A percentile compares a stretch with the other conserved stretches of the same genome.
These are phyloP conservation scores for Amorphotheca resinae DNA, from an alignment of 495 filamentous ascomycete genomes.

Conservation along the genomic window DNA sequence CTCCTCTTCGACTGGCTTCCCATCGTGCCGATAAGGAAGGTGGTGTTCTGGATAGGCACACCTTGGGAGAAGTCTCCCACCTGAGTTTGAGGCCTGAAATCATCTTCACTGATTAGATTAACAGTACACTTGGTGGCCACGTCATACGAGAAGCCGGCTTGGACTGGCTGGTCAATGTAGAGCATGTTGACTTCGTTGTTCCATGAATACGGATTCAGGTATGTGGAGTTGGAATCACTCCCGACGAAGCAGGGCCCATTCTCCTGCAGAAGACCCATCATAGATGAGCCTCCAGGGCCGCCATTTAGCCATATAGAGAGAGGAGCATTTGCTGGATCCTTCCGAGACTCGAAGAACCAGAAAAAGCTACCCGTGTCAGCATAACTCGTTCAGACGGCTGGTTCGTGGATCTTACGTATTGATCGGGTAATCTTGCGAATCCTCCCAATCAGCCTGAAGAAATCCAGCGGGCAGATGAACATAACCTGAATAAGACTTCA, in stretches of 20 bases:
- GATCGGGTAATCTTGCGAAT: too few relatives aligned
- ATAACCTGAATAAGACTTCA: not conserved
- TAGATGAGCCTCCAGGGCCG: not conserved
- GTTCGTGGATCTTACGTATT: too few relatives aligned
- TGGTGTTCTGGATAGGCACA: not conserved
- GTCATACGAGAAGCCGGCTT: not conserved
- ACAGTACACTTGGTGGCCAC: not conserved
- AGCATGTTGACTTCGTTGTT: not conserved
- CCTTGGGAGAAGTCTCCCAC: not conserved
- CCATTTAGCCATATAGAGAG: not conserved
- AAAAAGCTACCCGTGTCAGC: not conserved
- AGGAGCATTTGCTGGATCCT: not conserved
- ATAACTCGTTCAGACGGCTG: not conserved
- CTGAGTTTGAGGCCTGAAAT: not conserved
- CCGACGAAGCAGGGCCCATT: not conserved
- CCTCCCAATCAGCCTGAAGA: too few relatives aligned
- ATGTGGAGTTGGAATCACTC: not conserved
- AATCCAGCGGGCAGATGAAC: not conserved
- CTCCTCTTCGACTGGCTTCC: not conserved
- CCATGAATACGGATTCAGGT: not conserved
- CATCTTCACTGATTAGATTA: not conserved
- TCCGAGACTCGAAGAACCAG: not conserved
- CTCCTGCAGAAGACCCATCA: not conserved
- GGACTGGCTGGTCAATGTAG: not conserved
- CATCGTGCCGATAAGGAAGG: not conserved